A percentile compares a stretch with the other conserved stretches of the same genome.
Evolutionary conservation across 768 basidiomycete genomes (phyloP).

Genomic region (Lepiota venenata): DNA sequence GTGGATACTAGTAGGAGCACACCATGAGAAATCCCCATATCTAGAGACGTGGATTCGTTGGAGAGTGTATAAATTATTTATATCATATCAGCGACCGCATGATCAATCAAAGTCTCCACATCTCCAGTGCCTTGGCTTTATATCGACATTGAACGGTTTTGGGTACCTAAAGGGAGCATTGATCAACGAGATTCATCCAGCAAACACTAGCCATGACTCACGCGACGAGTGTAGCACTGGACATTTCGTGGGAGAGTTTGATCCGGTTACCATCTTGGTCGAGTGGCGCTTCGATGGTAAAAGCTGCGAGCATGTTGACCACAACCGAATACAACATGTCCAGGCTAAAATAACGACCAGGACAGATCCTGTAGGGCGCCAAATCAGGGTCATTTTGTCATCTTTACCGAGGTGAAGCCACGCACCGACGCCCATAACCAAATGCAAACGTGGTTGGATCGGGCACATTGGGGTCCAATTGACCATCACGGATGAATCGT

Average conservation of each 20-base stretch:
- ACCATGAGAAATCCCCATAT: too few relatives aligned
- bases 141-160: background rate
- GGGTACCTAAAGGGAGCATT: constrained; percentile 4
- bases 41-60: too few relatives aligned
- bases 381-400: too few relatives aligned
- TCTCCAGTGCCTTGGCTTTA: background rate
- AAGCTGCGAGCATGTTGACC: constrained; percentile 27
- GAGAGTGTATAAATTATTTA: too few relatives aligned
- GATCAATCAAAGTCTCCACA: background rate
- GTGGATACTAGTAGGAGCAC: too few relatives aligned
- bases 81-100: background rate
- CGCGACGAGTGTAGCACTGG: too few relatives aligned
- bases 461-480: constrained; percentile 26
- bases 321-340: constrained; percentile 29
- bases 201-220: too few relatives aligned
- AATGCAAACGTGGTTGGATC: constrained; percentile 34
- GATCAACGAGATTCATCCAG: too few relatives aligned
- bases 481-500: constrained; percentile 41
- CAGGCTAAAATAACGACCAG: constrained; percentile 26
- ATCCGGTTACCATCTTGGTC: constrained; percentile 17
- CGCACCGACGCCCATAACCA: constrained; percentile 35
- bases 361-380: constrained; percentile 23
- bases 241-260: background rate
- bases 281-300: constrained; percentile 22
- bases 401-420: background rate